Evolutionary conservation across 306 rosid species (phyloP), one percentile per base, ranked within the genome.

Genomic region (Mimosa bimucronata): DNA sequence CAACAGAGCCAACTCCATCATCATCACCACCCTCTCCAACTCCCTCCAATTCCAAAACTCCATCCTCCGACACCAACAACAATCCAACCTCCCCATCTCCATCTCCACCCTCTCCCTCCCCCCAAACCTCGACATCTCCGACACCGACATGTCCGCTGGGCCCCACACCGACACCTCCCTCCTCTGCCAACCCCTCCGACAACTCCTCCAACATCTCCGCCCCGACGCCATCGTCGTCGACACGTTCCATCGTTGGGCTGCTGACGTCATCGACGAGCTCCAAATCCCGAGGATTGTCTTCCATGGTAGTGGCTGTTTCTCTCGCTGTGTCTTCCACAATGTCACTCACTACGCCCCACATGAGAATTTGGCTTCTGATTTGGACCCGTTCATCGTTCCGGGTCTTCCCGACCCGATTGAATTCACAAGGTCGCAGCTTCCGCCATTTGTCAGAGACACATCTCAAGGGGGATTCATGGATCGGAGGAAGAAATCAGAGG

Each of bases 201-300:
- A 23, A 13, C 65, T 88, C 48, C 94, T 91, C 42, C 13, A 68
- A 26, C n/a, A 71, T 26, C 34, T 61, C 57, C 55, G 7, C 18
- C 91, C 92, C 0, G 82, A 91, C 25, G 84, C 92, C 81, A 71
- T 91, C 6, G 88, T 91, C 30, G 21, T 86, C 12, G 94, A 91
- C 85, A 65, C 68, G 76, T 88, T 91, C 55, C 85, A 88, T 34
- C 82, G 78, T 2, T 89, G 97, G 97, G 85, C 90, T 0, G 67
- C 78, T 3, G 81, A 83, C 2, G 31, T 88, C 25, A n/a, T 84
- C 0, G 70, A 86, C 23, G 79, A 64, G 5, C 85, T 89, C 21
- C 64, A 65, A 5, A 78, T 91, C 68, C 61, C 82, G 0, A 73
- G 88, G 26, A 55, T 91, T 37, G 2, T 82, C 74, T 91, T 91